These are phyloP conservation scores for Vachellia collinsii DNA, from an alignment of 306 rosid genomes.

Conservation along the genomic window DNA sequence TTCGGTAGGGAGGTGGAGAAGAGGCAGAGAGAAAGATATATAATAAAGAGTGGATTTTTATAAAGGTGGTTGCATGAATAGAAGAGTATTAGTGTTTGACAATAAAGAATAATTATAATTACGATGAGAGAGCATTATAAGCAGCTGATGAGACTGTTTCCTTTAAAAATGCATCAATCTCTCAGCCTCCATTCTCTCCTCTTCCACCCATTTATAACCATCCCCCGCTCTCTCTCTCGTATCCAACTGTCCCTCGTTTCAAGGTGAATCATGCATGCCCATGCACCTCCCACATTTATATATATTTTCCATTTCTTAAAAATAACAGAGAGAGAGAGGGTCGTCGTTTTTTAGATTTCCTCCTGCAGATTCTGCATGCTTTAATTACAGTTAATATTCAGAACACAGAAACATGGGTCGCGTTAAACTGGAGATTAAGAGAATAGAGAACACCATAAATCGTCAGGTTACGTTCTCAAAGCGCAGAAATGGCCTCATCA, in stretches of 20 bases:
- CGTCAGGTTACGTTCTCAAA: constrained; percentile 87
- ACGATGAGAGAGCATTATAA: not conserved
- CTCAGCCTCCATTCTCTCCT: constrained; percentile 59
- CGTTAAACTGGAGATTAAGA: constrained; percentile 82
- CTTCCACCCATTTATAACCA: constrained; percentile 65
- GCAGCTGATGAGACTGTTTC: constrained; percentile 46
- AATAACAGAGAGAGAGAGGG: constrained; percentile 15
- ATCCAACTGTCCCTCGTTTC: constrained; percentile 57
- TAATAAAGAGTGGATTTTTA: not conserved
- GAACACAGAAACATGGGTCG: constrained; percentile 64
- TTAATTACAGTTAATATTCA: not conserved
- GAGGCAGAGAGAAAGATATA: not conserved
- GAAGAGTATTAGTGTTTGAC: not conserved
- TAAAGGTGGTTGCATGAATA: not conserved
- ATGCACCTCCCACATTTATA: constrained; percentile 6
- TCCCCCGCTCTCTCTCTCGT: constrained; percentile 39
- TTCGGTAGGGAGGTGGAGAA: not conserved
- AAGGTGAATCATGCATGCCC: constrained; percentile 55
- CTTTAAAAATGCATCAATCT: constrained; percentile 47
- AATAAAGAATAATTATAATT: not conserved
- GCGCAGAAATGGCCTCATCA: constrained; percentile 85
- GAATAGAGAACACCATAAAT: constrained; percentile 75
- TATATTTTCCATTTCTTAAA: not conserved
- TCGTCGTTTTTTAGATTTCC: constrained; percentile 39
- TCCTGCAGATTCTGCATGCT: constrained; percentile 35